Evolutionary conservation across 2,329 filamentous ascomycete species (phyloP).

Genomic region (Apiospora phragmitis): DNA sequence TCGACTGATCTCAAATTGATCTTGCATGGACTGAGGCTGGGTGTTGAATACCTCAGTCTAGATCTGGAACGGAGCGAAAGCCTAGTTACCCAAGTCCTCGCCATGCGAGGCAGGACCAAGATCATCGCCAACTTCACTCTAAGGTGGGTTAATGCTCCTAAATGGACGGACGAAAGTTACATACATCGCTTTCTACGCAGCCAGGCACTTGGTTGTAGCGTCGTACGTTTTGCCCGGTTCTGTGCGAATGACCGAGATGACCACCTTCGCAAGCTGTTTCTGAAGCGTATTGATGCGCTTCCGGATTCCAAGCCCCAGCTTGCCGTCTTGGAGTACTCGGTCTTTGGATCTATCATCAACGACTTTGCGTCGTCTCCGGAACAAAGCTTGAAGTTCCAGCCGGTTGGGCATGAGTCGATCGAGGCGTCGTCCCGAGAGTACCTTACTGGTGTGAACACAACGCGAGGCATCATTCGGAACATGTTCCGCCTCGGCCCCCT

Average conservation of each 20-base stretch:
- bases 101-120: conserved; percentile 56
- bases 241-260: conserved; percentile 56
- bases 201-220: conserved; percentile 57
- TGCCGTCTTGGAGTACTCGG: conserved; percentile 46
- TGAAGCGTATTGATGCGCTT: conserved; percentile 45
- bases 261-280: conserved; percentile 49
- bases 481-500: conserved; percentile 63
- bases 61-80: conserved; percentile 59
- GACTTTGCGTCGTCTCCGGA: conserved; percentile 25
- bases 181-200: conserved; percentile 55
- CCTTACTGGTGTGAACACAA: conserved; percentile 51
- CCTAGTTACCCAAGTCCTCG: conserved; percentile 49
- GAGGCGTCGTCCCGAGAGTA: conserved; percentile 41
- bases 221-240: conserved; percentile 62
- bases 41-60: conserved; percentile 64
- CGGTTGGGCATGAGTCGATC: conserved; percentile 47
- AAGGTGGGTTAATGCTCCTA: conserved; percentile 43
- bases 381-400: conserved; percentile 52
- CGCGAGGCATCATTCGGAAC: conserved; percentile 55
- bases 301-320: conserved; percentile 51
- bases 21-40: conserved; percentile 64
- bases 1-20: conserved; percentile 56
- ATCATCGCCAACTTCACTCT: conserved; percentile 60
- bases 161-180: conserved; percentile 58
- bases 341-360: conserved; percentile 39